Evolutionary conservation across 2,329 filamentous ascomycete species (phyloP), one percentile per base, ranked within the genome.

Genomic region (Sporothrix humicola): DNA sequence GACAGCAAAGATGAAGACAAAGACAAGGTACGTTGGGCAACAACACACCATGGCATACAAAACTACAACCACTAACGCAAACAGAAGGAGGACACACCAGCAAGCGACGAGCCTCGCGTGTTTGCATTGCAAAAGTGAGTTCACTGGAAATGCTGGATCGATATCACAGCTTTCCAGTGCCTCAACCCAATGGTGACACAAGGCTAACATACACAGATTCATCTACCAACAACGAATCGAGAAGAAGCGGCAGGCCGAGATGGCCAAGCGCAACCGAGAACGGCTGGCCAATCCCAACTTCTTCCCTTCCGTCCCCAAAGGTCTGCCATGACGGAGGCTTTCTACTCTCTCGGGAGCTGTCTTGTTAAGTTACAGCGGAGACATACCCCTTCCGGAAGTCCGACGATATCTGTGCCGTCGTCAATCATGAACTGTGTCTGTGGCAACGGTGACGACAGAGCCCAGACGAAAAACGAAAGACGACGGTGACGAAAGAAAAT

Each of bases 151-250:
- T 6, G 2, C 31, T 1, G 31, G 2, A 3, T 37, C 5, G 31
- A 37, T 37, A 37, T 37, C 31, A 37, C 31, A 37, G 7, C 31
- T 37, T 37, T 37, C 31, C 31, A 37, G 31, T 2, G 31, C 31
- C 31, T 37, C 31, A 37, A 7, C 3, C 7, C 3, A 5, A 7
- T 37, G 31, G 31, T 37, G 31, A 37, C 48, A 52, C 48, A 52
- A 9, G 31, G 26, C 52, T 69, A 9, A 69, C 61, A 6, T 3
- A 31, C 31, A 7, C 20, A 96, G 93, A 78, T 88, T 90, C 37
- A 97, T 99, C 82, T 97, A 94, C 80, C 92, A 95, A 77, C 93
- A 94, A 84, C 90, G 96, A 17, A 81, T 97, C 69, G 90, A 94
- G 80, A 92, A 92, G 79, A 91, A 94, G 79, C 88, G 91, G 59